Evolutionary conservation across 257 asterid genomes (phyloP).

Genomic region (Lycium barbarum): DNA sequence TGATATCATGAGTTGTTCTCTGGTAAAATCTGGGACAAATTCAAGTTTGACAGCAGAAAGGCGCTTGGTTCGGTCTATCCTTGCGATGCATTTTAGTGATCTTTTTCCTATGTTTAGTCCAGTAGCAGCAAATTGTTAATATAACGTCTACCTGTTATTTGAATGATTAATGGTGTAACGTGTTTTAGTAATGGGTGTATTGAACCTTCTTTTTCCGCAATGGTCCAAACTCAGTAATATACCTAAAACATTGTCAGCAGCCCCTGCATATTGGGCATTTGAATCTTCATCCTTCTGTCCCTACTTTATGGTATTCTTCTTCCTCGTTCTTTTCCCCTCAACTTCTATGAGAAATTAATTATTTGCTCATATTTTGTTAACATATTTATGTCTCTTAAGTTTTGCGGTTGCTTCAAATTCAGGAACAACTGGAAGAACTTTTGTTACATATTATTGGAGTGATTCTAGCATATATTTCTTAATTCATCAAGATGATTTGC

Average conservation of each 20-base stretch:
- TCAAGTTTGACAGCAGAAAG: slow-evolving; percentile 33
- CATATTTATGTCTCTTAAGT: background rate
- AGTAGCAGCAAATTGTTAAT: slow-evolving; percentile 42
- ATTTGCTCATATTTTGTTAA: slow-evolving; percentile 11
- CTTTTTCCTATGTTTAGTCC: slow-evolving; percentile 29
- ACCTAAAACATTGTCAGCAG: slow-evolving; percentile 28
- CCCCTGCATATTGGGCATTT: slow-evolving; percentile 28
- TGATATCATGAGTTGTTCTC: slow-evolving; percentile 32
- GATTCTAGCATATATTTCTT: background rate
- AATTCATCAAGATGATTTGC: background rate
- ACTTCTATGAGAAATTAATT: background rate
- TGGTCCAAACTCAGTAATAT: slow-evolving; percentile 35
- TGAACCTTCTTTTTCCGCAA: slow-evolving; percentile 28
- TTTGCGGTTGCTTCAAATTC: background rate
- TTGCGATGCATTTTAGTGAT: slow-evolving; percentile 32
- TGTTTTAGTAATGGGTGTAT: slow-evolving; percentile 9
- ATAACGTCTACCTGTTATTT: slow-evolving; percentile 34
- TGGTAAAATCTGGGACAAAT: slow-evolving; percentile 31
- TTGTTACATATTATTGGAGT: background rate
- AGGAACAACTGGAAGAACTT: background rate
- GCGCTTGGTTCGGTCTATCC: slow-evolving; percentile 25
- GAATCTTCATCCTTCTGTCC: slow-evolving; percentile 10
- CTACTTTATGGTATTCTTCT: background rate
- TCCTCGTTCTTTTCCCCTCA: background rate
- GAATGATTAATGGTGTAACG: slow-evolving; percentile 29